phyloP scores from a whole-genome alignment of 192 early-diverging fungal species.

The Lobulomyces angularis region DNA sequence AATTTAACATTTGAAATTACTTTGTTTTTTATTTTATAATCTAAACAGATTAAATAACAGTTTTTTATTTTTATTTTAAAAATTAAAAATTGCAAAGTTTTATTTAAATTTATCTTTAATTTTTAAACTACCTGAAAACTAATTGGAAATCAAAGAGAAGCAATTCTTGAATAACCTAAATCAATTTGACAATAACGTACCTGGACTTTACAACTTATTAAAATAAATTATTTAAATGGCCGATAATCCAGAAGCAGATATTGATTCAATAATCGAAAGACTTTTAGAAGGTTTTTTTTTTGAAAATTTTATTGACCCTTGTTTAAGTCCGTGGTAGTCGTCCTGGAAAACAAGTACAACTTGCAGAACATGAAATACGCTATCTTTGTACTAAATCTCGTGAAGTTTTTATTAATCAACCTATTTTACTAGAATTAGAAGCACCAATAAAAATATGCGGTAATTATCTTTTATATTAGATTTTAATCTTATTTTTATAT shows the following conservation, averaged over 20 bases:
- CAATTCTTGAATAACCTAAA: too few relatives aligned
- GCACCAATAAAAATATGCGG: slow-evolving; percentile 81
- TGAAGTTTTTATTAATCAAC: slow-evolving; percentile 71
- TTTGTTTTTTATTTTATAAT: too few relatives aligned
- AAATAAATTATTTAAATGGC: too few relatives aligned
- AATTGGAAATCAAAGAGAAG: too few relatives aligned
- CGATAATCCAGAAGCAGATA: slow-evolving; percentile 33
- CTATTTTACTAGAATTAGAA: slow-evolving; percentile 67
- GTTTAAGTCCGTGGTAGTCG: slow-evolving; percentile 61
- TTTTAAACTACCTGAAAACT: too few relatives aligned
- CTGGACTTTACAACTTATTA: too few relatives aligned
- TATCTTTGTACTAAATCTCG: slow-evolving; percentile 67
- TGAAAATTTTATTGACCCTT: neutral
- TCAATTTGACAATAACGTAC: too few relatives aligned
- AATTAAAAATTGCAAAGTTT: too few relatives aligned
- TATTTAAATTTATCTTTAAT: too few relatives aligned
- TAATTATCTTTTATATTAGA: slow-evolving; percentile 12
- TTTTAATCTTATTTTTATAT: slow-evolving; percentile 7
- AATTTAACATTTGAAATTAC: too few relatives aligned
- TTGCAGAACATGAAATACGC: slow-evolving; percentile 69
- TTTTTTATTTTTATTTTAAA: too few relatives aligned
- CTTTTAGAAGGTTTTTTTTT: slow-evolving; percentile 57
- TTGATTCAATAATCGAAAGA: slow-evolving; percentile 62
- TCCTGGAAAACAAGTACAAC: slow-evolving; percentile 74
- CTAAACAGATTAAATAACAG: too few relatives aligned